Conservation (phyloP, 1,139 yeast species). For the Casaregolazyma lundiana region DNA sequence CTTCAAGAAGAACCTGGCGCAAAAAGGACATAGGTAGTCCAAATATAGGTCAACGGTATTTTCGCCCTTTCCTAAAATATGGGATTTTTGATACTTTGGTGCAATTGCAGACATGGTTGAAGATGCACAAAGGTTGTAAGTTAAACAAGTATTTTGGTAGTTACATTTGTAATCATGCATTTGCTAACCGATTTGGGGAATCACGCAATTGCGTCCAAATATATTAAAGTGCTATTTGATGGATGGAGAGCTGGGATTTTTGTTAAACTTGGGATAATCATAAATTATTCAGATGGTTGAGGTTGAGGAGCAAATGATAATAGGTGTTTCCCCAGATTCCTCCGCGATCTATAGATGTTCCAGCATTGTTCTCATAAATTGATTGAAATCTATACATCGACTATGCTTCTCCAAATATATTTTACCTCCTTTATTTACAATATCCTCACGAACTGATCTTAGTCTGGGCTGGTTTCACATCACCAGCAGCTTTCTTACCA, state of each 20-base stretch:
- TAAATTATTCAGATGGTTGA: no score
- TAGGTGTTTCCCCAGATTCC: no score
- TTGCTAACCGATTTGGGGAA: not conserved
- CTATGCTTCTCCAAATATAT: not conserved
- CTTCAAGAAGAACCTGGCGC: constrained; percentile 58
- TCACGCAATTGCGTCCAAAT: not conserved
- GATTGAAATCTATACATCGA: not conserved
- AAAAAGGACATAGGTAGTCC: constrained; percentile 77
- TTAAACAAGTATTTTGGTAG: not conserved
- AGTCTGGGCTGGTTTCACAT: not conserved
- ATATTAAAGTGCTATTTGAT: not conserved
- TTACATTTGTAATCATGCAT: not conserved
- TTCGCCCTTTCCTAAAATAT: constrained; percentile 26
- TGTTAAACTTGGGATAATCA: not conserved
- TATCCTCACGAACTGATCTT: not conserved
- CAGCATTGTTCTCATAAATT: not conserved
- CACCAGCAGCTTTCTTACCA: not conserved
- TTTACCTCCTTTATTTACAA: not conserved
- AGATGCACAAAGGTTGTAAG: not conserved
- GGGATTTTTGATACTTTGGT: constrained; percentile 29
- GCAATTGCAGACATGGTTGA: constrained; percentile 23
- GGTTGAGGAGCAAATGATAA: no score
- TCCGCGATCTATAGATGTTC: no score
- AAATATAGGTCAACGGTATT: constrained; percentile 54
- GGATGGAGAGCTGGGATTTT: not conserved